Evolutionary conservation across 129 eudicot species (phyloP).

Genomic region (Oenanthe sinensis): DNA sequence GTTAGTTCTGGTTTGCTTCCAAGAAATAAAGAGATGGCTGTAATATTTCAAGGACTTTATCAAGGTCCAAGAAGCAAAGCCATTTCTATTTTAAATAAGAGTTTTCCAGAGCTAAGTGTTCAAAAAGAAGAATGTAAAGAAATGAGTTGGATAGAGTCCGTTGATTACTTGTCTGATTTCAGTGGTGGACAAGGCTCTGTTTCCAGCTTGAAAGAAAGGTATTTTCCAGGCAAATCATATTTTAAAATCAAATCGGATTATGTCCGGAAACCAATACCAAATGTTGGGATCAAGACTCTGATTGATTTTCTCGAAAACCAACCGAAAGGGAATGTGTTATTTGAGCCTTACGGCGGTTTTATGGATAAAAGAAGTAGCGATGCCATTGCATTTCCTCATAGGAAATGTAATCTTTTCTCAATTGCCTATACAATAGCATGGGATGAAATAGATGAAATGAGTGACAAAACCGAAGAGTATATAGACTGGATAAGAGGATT

Average conservation of each 20-base stretch:
- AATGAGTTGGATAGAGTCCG: constrained; percentile 68
- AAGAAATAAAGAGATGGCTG: constrained; percentile 19
- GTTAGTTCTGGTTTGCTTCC: constrained; percentile 39
- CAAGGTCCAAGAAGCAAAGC: constrained; percentile 43
- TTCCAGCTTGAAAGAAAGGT: constrained; percentile 31
- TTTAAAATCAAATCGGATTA: constrained; percentile 81
- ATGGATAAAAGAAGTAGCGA: no score
- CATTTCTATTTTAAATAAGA: constrained; percentile 18
- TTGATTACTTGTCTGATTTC: constrained; percentile 49
- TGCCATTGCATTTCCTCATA: no score
- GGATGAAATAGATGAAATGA: no score
- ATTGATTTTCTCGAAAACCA: no score
- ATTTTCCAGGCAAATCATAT: constrained; percentile 26
- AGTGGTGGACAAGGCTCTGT: constrained; percentile 16
- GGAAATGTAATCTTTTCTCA: no score
- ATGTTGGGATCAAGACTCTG: no score
- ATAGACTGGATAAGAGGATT: not conserved
- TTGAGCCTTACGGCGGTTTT: no score
- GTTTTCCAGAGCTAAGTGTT: no score
- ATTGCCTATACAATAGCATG: no score
- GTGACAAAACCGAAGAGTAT: constrained; percentile 4
- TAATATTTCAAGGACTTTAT: constrained; percentile 52
- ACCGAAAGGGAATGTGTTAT: no score
- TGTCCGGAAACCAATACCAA: constrained; percentile 34
- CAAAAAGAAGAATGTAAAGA: constrained; percentile 44